phyloP scores from a whole-genome alignment of 2,329 filamentous ascomycete genomes.

The Akanthomyces uredinophilus region DNA sequence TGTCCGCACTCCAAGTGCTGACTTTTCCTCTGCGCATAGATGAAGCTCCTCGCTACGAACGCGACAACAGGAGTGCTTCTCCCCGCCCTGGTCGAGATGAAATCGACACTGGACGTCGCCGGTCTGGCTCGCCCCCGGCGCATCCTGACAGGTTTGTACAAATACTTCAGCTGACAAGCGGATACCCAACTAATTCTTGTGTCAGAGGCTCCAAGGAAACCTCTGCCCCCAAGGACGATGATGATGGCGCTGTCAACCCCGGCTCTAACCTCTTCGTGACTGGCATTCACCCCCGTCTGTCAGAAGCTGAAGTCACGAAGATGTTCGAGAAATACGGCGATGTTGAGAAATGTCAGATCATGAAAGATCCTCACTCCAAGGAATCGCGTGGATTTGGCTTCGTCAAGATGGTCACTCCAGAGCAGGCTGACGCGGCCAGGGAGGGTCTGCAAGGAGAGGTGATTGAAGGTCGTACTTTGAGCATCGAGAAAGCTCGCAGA shows the following conservation, averaged over 20 bases:
- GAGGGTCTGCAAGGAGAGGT: slow-evolving; percentile 92
- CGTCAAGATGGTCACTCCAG: slow-evolving; percentile 95
- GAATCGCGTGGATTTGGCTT: slow-evolving; percentile 98
- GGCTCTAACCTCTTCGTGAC: slow-evolving; percentile 99
- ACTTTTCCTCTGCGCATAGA: slow-evolving; percentile 36
- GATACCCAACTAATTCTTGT: background rate
- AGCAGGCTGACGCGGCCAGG: slow-evolving; percentile 94
- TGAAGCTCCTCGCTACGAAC: slow-evolving; percentile 60
- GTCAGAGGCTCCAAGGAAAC: slow-evolving; percentile 48
- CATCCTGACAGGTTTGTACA: slow-evolving; percentile 35
- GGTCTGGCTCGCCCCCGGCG: slow-evolving; percentile 56
- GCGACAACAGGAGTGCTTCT: slow-evolving; percentile 61
- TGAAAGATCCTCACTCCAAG: slow-evolving; percentile 97
- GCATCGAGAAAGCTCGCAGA: slow-evolving; percentile 97
- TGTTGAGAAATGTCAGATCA: slow-evolving; percentile 99
- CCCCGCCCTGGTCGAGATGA: slow-evolving; percentile 58
- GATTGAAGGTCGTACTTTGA: slow-evolving; percentile 90
- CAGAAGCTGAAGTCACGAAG: slow-evolving; percentile 83
- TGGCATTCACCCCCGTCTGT: slow-evolving; percentile 89
- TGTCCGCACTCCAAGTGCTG: background rate
- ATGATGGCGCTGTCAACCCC: slow-evolving; percentile 80
- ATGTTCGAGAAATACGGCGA: slow-evolving; percentile 99
- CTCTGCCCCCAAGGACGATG: slow-evolving; percentile 51
- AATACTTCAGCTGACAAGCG: background rate
- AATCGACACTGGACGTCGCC: slow-evolving; percentile 53